These are phyloP conservation scores for Castanea sativa DNA, from an alignment of 306 rosid species.

Conservation along the genomic window DNA sequence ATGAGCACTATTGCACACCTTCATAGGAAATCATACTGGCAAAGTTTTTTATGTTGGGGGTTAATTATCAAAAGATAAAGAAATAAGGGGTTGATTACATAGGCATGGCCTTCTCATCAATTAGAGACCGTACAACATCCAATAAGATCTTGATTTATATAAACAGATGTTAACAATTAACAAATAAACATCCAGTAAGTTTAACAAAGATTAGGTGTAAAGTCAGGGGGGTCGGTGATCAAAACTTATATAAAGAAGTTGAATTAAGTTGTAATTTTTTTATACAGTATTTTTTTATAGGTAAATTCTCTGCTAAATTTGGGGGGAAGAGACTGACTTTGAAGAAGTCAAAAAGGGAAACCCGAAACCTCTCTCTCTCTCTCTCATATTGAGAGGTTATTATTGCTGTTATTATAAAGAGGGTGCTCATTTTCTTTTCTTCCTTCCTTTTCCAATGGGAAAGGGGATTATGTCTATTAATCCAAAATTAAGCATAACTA, in stretches of 20 bases:
- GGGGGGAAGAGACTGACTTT: constrained; percentile 12
- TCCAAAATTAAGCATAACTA: constrained; percentile 22
- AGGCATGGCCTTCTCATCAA: constrained; percentile 24
- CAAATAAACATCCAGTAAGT: constrained; percentile 27
- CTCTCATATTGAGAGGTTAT: constrained; percentile 21
- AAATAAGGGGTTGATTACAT: constrained; percentile 2
- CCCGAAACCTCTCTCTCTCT: not conserved
- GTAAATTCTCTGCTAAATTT: constrained; percentile 25
- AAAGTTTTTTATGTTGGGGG: not conserved
- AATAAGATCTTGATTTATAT: constrained; percentile 11
- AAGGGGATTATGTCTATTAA: constrained; percentile 21
- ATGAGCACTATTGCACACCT: not conserved
- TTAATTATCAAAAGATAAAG: not conserved
- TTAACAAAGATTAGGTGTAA: constrained; percentile 49
- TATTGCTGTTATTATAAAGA: constrained; percentile 27
- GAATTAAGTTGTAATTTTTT: not conserved
- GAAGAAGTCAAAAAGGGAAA: constrained; percentile 34
- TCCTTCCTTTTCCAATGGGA: constrained; percentile 9
- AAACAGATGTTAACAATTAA: constrained; percentile 17
- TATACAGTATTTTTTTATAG: constrained; percentile 18
- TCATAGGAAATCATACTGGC: not conserved
- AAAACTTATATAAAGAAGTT: constrained; percentile 32
- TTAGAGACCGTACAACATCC: constrained; percentile 20
- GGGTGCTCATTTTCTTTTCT: constrained; percentile 8
- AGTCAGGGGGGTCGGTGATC: constrained; percentile 52